Conservation (phyloP, 352 stramenopile species). For the Blastocystis sp. region DNA sequence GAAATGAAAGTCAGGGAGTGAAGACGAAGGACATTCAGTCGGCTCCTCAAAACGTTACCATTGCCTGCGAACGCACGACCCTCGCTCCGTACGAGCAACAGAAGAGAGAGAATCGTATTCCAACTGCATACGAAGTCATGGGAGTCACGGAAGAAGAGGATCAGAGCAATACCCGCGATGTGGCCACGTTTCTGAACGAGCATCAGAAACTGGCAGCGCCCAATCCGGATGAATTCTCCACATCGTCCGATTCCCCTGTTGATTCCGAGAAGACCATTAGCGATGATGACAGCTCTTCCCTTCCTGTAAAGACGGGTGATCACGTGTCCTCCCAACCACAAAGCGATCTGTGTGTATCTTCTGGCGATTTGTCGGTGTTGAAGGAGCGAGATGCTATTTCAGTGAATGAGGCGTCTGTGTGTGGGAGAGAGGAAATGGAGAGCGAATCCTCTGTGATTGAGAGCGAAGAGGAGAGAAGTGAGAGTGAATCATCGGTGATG, state of each 20-base stretch:
- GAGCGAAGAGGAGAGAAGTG: too few species aligned
- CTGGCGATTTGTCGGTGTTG: too few species aligned
- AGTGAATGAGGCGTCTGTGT: too few species aligned
- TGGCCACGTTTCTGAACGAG: not conserved
- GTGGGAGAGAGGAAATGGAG: too few species aligned
- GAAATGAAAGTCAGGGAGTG: too few species aligned
- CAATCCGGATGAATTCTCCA: not conserved
- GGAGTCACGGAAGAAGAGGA: slow-evolving; percentile 21
- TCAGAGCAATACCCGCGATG: not conserved
- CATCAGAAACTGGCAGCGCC: not conserved
- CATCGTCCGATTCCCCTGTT: not conserved
- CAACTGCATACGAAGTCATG: slow-evolving; percentile 10
- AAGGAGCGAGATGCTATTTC: too few species aligned
- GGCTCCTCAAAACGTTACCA: not conserved
- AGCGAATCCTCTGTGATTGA: too few species aligned
- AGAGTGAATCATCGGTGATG: too few species aligned
- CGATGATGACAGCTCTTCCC: not conserved
- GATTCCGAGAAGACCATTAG: not conserved
- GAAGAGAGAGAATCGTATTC: not conserved
- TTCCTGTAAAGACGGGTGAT: too few species aligned
- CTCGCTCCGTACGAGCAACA: not conserved
- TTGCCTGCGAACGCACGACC: not conserved
- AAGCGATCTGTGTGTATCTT: too few species aligned
- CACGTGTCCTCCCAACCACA: too few species aligned
- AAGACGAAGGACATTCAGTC: not conserved